Evolutionary conservation across 2,329 filamentous ascomycete genomes (phyloP).

Genomic region (Calonectria ilicicola): DNA sequence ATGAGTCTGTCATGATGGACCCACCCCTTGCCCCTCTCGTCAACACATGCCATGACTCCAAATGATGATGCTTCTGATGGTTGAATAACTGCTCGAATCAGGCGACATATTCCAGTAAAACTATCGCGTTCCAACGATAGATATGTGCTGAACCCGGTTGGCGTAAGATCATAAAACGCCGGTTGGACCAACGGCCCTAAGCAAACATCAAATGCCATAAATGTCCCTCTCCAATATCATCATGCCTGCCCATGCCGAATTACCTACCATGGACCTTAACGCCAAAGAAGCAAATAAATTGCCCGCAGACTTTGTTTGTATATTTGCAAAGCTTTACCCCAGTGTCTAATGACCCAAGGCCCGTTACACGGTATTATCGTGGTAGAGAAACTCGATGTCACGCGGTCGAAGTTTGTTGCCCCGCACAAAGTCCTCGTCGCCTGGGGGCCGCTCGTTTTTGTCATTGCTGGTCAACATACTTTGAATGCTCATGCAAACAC

Average conservation of each 20-base stretch:
- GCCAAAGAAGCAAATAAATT: constrained; percentile 19
- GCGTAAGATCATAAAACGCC: constrained; percentile 7
- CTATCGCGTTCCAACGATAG: neutral
- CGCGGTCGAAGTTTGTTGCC: constrained; percentile 82
- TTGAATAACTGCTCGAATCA: neutral
- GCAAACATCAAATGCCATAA: constrained; percentile 11
- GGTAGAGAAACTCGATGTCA: constrained; percentile 94
- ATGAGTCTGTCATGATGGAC: neutral
- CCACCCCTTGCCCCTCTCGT: neutral
- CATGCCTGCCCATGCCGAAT: constrained; percentile 16
- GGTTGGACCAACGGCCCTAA: constrained; percentile 6
- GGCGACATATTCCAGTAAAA: neutral
- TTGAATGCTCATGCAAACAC: constrained; percentile 95
- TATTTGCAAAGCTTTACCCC: neutral
- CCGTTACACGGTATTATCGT: constrained; percentile 82
- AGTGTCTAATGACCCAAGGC: neutral
- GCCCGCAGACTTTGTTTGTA: constrained; percentile 3
- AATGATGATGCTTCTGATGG: neutral
- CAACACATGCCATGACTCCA: constrained; percentile 8
- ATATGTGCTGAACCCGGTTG: neutral
- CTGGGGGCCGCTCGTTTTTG: constrained; percentile 89
- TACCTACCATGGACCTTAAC: constrained; percentile 18
- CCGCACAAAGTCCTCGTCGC: constrained; percentile 89
- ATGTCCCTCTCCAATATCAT: constrained; percentile 16
- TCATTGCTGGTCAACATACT: constrained; percentile 98